Conservation (phyloP, 768 basidiomycete species). For the Cystoderma amianthinum region DNA sequence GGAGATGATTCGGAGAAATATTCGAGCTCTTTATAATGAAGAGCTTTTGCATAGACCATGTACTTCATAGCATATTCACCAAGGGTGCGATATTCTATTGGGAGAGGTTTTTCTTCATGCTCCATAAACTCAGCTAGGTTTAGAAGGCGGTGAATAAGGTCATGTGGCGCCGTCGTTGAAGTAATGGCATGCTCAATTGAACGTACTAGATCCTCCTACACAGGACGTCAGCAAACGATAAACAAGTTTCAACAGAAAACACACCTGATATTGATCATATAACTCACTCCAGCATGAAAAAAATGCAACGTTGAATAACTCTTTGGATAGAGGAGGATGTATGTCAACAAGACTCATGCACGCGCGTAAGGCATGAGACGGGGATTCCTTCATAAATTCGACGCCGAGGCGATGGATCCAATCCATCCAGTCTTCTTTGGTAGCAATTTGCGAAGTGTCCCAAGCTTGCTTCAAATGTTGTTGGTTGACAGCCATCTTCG, state of each 20-base stretch:
- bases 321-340: constrained; percentile 85
- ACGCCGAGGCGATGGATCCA: constrained; percentile 94
- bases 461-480: constrained; percentile 96
- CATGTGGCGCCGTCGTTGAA: constrained; percentile 70
- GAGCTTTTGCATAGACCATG: constrained; percentile 93
- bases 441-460: constrained; percentile 75
- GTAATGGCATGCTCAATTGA: constrained; percentile 84
- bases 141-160: constrained; percentile 84
- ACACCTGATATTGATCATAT: constrained; percentile 93
- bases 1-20: constrained; percentile 91
- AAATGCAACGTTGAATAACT: constrained; percentile 97
- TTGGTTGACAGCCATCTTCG: constrained; percentile 91
- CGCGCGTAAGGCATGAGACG: constrained; percentile 94
- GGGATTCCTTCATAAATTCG: constrained; percentile 97
- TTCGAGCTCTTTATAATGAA: constrained; percentile 98
- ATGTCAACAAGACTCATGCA: constrained; percentile 92
- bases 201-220: constrained; percentile 88
- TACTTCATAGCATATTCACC: constrained; percentile 92
- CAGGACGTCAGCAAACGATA: constrained; percentile 3
- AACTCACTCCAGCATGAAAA: constrained; percentile 96
- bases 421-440: constrained; percentile 86
- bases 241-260: constrained; percentile 8
- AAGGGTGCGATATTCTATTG: constrained; percentile 88
- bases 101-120: constrained; percentile 92
- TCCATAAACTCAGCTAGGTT: constrained; percentile 99